Evolutionary conservation across 2,329 filamentous ascomycete genomes (phyloP), one percentile per base, ranked within the genome.

Genomic region (Furcasterigmium furcatum): DNA sequence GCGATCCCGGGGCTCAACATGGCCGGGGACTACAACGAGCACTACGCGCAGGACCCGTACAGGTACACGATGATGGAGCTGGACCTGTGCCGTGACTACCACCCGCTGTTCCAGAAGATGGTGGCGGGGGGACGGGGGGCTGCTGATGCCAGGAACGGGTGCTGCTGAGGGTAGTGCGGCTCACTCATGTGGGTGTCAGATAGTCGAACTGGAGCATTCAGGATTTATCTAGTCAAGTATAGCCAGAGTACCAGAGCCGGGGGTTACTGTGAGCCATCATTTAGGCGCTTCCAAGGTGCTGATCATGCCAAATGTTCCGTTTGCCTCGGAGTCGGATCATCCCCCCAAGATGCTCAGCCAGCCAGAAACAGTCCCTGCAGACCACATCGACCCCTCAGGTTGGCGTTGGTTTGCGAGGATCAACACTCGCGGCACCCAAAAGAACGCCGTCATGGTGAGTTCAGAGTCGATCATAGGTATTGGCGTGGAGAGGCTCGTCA

Each of bases 31-130:
- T 43, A 43, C 30, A 43, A 43, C 21, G 14, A 43, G 19, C 41
- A 43, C 19, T 43, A 38, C 32, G 41, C 41, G 9, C 25, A 43
- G 24, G 32, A 43, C 18, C 41, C 41, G 5, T 43, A 43, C 14
- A 43, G 21, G 27, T 43, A 43, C n/a, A 43, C 41, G 5, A 43
- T 43, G 41, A 35, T 43, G 41, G 41, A 43, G 29, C 41, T 43
- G 10, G 41, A 43, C 16, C 19, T 43, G 20, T 43, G 29, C n/a
- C 41, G 41, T 4, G n/a, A 43, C 34, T 43, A 43, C 19, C 41
- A 43, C n/a, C 29, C 41, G 4, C 41, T 43, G 3, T 43, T 38
- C 41, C 41, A 38, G 41, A 43, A 36, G 19, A 43, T 43, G 41
- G 41, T 43, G 19, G 41, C 41, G 8, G 25, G 25, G 8, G 25